Percentiles rank a stretch among this genome's conserved stretches.
Evolutionary conservation across 805 yeast genomes (phyloP).

Genomic region (Saturnispora galanensis): DNA sequence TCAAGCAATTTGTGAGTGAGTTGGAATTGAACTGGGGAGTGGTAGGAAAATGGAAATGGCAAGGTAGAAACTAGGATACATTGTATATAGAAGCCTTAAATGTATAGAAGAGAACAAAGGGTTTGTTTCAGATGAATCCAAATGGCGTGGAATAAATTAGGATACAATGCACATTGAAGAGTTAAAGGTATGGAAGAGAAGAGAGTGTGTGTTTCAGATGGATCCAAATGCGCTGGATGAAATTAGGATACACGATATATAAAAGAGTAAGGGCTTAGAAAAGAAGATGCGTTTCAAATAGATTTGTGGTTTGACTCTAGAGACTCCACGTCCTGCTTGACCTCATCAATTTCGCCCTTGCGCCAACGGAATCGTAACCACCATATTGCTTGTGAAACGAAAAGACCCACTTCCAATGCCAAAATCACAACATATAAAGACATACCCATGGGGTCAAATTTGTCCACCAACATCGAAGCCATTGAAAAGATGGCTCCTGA

Average conservation of each 20-base stretch:
- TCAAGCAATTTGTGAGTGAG: slow-evolving; percentile 16
- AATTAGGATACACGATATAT: background rate
- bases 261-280: background rate
- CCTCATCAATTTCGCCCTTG: background rate
- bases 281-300: background rate
- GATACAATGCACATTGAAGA: too few species aligned
- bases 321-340: too few species aligned
- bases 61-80: slow-evolving; percentile 9
- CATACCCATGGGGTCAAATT: slow-evolving; percentile 68
- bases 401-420: slow-evolving; percentile 69
- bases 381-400: slow-evolving; percentile 67
- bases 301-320: background rate
- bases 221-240: too few species aligned
- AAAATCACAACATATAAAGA: slow-evolving; percentile 67
- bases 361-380: slow-evolving; percentile 31
- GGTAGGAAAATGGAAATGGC: slow-evolving; percentile 27
- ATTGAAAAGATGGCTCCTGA: slow-evolving; percentile 74
- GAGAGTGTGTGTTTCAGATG: too few species aligned
- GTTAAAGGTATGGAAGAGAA: too few species aligned
- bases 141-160: background rate
- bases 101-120: background rate
- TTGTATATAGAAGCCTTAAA: background rate
- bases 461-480: slow-evolving; percentile 46
- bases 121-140: background rate
- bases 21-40: slow-evolving; percentile 24